These are phyloP conservation scores for Borealophlyctis nickersoniae DNA, from an alignment of 192 early-diverging fungal genomes.

Conservation along the genomic window DNA sequence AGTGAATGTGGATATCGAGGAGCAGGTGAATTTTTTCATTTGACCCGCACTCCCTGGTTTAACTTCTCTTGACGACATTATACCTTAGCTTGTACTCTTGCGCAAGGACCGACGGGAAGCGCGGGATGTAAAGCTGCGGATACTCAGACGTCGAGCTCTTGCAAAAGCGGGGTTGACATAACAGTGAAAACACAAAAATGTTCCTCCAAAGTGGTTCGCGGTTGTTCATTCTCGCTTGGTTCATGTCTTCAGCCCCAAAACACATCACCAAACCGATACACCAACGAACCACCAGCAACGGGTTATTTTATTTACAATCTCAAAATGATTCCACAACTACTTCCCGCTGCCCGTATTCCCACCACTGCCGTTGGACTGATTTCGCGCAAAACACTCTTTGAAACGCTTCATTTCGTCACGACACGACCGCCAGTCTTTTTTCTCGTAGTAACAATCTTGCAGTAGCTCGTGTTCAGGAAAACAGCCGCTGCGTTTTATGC, in stretches of 20 bases:
- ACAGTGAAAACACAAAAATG: no score
- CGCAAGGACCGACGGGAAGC: neutral
- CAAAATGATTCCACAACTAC: no score
- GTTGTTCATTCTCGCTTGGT: no score
- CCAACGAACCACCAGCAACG: no score
- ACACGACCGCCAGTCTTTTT: slow-evolving; percentile 86
- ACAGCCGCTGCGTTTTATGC: slow-evolving; percentile 79
- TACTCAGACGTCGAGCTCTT: neutral
- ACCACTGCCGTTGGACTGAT: no score
- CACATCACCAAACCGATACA: no score
- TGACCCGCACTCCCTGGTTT: neutral
- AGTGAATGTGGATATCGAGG: slow-evolving; percentile 25
- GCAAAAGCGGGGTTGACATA: neutral
- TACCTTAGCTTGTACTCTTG: neutral
- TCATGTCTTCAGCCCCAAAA: no score
- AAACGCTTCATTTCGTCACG: slow-evolving; percentile 74
- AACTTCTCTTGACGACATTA: neutral
- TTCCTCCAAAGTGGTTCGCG: no score
- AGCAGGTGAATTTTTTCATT: neutral
- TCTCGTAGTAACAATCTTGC: slow-evolving; percentile 80
- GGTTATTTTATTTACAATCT: no score
- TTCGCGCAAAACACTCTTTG: slow-evolving; percentile 59
- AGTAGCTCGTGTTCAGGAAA: slow-evolving; percentile 74
- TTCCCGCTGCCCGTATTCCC: no score
- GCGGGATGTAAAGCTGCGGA: neutral